Evolutionary conservation across 2,329 filamentous ascomycete genomes (phyloP), one percentile per base, ranked within the genome.

Genomic region (Phialemoniopsis sp.): DNA sequence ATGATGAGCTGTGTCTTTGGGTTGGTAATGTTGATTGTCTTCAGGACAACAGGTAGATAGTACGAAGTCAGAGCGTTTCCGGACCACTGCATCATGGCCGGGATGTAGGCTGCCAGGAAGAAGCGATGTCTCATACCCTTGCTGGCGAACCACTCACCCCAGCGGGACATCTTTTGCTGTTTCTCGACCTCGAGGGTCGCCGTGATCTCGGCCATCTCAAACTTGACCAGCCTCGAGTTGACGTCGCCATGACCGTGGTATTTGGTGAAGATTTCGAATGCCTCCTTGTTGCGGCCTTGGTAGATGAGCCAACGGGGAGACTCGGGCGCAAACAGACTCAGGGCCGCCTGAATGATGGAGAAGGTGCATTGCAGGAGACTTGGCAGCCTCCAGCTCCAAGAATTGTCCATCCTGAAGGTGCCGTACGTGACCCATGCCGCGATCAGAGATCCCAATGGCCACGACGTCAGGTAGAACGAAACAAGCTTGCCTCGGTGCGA

Each of bases 161-260:
- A 53, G 4, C 43, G 43, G 9, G 29, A 45, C 43, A 39, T 49
- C 37, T 43, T 55, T 36, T 46, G 47, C 36, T 41, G 53, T 49
- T 41, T 54, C 37, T 46, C 52, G 40, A 38, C 59, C 38, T 37
- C 48, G 41, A 39, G 42, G 28, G 42, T 58, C 38, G 46, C 45
- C 17, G 48, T 39, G 35, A 62, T 62, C 42, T 61, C 53, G 8
- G 48, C 42, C 39, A 57, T 53, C 48, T 53, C 55, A 40, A 48
- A 54, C 10, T 37, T 44, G 29, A 49, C 52, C 5, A 46, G 47
- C n/a, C 32, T 48, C 21, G 37, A 51, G 34, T 43, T 52, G 26
- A 43, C 44, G 39, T 72, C 60, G 6, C 67, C 68, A 42, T 66
- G 61, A 8, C 59, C 62, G 38, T 72, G 68, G 44, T 66, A 70